Evolutionary conservation across 768 basidiomycete genomes (phyloP).

Genomic region (Gautieria morchelliformis): DNA sequence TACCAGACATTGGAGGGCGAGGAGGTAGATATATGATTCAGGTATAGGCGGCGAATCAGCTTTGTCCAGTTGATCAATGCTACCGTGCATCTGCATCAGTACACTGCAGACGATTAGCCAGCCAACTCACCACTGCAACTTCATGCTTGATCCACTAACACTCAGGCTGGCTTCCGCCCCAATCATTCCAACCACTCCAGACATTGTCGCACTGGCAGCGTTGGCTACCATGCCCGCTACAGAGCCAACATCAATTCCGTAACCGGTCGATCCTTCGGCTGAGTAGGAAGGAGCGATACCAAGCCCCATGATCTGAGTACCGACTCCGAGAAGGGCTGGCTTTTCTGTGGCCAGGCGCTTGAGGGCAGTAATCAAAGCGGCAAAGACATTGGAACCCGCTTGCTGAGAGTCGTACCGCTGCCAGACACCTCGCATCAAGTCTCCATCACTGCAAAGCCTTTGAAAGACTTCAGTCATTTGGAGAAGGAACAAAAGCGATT

Average conservation of each 20-base stretch:
- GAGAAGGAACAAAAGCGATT: not conserved
- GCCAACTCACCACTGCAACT: conserved; percentile 71
- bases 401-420: conserved; percentile 60
- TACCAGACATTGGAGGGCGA: conserved; percentile 81
- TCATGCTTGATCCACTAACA: conserved; percentile 68
- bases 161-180: conserved; percentile 62
- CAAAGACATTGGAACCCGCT: conserved; percentile 38
- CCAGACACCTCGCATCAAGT: conserved; percentile 73
- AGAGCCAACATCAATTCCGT: conserved; percentile 52
- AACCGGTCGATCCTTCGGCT: conserved; percentile 29
- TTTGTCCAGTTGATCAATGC: conserved; percentile 98
- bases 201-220: conserved; percentile 74
- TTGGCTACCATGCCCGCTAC: conserved; percentile 80
- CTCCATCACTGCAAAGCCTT: conserved; percentile 71
- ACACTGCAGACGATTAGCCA: not conserved
- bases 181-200: conserved; percentile 82
- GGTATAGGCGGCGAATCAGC: conserved; percentile 91
- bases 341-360: conserved; percentile 86
- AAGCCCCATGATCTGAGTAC: conserved; percentile 72
- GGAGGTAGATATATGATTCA: conserved; percentile 86
- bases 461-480: conserved; percentile 6
- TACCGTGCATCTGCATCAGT: conserved; percentile 22
- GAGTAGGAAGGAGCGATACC: conserved; percentile 38
- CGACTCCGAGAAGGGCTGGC: conserved; percentile 72
- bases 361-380: conserved; percentile 68